These are phyloP conservation scores for Irpex rosettiformis DNA, from an alignment of 1,284 basidiomycete genomes.

Conservation along the genomic window DNA sequence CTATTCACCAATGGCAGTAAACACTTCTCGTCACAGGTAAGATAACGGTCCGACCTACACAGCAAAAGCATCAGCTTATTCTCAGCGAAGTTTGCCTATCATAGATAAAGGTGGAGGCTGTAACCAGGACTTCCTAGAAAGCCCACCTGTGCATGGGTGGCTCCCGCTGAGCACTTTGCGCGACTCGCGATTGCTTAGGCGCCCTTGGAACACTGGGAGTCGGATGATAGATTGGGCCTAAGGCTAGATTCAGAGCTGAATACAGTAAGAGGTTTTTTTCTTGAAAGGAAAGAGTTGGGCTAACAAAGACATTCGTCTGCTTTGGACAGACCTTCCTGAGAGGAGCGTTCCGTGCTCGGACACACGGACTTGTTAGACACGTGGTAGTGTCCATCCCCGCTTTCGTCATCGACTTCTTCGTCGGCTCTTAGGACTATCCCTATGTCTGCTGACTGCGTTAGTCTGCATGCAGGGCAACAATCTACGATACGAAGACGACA, in stretches of 20 bases:
- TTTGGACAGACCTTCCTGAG: not conserved
- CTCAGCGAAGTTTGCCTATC: too few relatives aligned
- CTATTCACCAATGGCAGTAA: not conserved
- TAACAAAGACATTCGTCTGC: too few relatives aligned
- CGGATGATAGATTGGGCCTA: not conserved
- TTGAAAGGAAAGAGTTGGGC: too few relatives aligned
- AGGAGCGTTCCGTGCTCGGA: not conserved
- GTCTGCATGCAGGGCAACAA: not conserved
- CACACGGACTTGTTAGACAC: not conserved
- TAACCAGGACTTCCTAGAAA: not conserved
- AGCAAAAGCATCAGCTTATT: not conserved
- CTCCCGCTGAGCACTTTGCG: not conserved
- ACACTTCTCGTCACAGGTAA: not conserved
- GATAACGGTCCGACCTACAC: not conserved
- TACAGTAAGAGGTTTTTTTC: too few relatives aligned
- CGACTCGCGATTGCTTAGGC: not conserved
- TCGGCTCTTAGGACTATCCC: not conserved
- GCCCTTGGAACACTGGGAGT: not conserved
- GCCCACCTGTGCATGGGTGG: not conserved
- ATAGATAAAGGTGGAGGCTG: not conserved
- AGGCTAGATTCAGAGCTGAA: not conserved
- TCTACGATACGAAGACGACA: not conserved
- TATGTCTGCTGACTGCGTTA: not conserved
- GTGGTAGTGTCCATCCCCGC: not conserved
- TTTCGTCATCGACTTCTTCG: not conserved